These are phyloP conservation scores for Wallemia ichthyophaga DNA, from an alignment of 1,284 basidiomycete species.

Conservation along the genomic window DNA sequence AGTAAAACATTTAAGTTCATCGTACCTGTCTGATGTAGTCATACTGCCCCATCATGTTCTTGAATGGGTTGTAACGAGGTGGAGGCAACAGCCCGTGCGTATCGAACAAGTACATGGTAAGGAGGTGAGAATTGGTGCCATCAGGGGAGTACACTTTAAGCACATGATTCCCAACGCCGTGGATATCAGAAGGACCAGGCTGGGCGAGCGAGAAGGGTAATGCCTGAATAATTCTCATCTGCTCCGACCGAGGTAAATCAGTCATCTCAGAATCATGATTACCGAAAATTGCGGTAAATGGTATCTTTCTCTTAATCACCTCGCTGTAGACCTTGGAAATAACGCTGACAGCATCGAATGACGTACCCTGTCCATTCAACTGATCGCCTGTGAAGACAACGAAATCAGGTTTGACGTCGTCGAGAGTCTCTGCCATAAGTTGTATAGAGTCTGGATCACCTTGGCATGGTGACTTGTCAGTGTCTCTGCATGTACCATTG, in stretches of 20 bases:
- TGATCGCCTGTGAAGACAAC: constrained; percentile 46
- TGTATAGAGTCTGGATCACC: constrained; percentile 44
- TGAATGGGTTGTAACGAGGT: constrained; percentile 5
- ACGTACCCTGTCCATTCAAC: constrained; percentile 55
- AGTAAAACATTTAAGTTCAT: not conserved
- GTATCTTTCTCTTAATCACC: constrained; percentile 43
- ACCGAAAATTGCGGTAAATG: constrained; percentile 71
- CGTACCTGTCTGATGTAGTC: constrained; percentile 4
- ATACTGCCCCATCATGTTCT: constrained; percentile 5
- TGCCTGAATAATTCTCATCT: constrained; percentile 37
- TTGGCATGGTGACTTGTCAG: constrained; percentile 17
- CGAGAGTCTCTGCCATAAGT: constrained; percentile 37
- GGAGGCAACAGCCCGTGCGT: not conserved
- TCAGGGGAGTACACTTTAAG: constrained; percentile 23
- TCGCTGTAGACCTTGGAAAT: constrained; percentile 15
- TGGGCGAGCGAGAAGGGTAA: constrained; percentile 61
- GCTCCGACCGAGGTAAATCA: constrained; percentile 20
- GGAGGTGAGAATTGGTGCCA: constrained; percentile 9
- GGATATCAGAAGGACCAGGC: constrained; percentile 44
- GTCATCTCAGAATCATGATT: constrained; percentile 62
- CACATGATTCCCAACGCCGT: constrained; percentile 66
- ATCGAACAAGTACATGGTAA: constrained; percentile 15
- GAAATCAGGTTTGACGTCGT: constrained; percentile 57
- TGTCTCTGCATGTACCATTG: constrained; percentile 38
- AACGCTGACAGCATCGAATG: constrained; percentile 29